Evolutionary conservation across 306 rosid species (phyloP), one percentile per base, ranked within the genome.

Genomic region (Prosopis cineraria): DNA sequence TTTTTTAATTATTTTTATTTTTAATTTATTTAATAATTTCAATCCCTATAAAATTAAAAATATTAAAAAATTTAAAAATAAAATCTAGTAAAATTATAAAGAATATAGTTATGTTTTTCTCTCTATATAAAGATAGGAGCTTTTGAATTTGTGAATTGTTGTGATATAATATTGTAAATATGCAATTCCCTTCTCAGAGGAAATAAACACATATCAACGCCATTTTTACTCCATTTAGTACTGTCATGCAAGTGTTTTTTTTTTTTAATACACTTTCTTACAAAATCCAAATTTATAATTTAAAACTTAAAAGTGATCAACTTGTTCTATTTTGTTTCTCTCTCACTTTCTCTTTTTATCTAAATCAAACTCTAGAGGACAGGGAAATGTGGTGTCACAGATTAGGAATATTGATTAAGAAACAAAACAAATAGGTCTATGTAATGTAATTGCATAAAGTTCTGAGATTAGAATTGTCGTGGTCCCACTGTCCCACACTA

Each of bases 351-450:
- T 68, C 7, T 30, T 9, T 75, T 14, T 7, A 36, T 59, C 69
- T 13, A 40, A 48, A 60, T 69, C 52, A 55, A 73, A 14, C 50
- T 30, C 27, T 43, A 70, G 6, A 40, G 41, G 25, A 67, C 13
- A 62, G 0, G 25, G 30, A 70, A 47, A 29, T 75, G 14, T n/a
- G 2, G 3, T 20, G 72, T 55, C 3, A 17, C 1, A 76, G 77
- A 71, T 71, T 76, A 71, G 75, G 81, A 4, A 63, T 71, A 31
- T 76, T 30, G 27, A 30, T 20, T 40, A 69, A 50, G 70, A 29
- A 44, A 45, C 11, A 62, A 50, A 19, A 14, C 19, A 48, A 16
- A 43, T 14, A 22, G 60, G 16, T 17, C 1, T 17, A 53, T 52
- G 75, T 22, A 20, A 53, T 52, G 75, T 22, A 20, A 65, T 10